Percentiles rank a stretch among this genome's conserved stretches.
phyloP scores from a whole-genome alignment of 2,329 filamentous ascomycete genomes.

The Sarocladiaceae sp. region DNA sequence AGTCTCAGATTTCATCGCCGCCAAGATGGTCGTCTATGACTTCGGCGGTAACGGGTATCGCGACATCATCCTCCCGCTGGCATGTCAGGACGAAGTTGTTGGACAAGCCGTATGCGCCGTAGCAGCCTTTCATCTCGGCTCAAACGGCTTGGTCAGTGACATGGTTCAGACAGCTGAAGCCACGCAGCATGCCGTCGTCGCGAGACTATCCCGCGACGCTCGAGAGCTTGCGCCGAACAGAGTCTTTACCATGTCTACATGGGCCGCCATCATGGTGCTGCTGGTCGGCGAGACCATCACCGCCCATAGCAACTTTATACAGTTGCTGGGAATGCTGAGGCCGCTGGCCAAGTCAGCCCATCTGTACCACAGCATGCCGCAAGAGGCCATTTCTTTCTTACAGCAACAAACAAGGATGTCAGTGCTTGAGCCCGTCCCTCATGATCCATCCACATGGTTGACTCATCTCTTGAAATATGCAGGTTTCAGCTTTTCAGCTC shows the following conservation, averaged over 20 bases:
- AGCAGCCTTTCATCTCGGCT: conserved; percentile 18
- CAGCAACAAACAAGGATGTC: not conserved
- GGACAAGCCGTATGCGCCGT: conserved; percentile 20
- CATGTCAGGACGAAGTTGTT: conserved; percentile 16
- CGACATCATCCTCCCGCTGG: conserved; percentile 15
- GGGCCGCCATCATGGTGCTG: conserved; percentile 16
- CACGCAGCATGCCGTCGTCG: not conserved
- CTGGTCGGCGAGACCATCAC: conserved; percentile 20
- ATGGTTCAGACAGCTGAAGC: conserved; percentile 2
- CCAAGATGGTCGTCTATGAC: conserved; percentile 18
- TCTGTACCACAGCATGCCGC: not conserved
- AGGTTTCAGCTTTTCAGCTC: conserved; percentile 5
- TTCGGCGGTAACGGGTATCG: conserved; percentile 17
- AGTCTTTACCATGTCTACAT: conserved; percentile 1
- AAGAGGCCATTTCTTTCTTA: not conserved
- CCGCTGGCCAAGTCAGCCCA: not conserved
- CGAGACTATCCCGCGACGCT: not conserved
- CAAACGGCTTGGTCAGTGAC: not conserved
- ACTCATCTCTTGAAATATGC: no score
- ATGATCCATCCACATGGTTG: not conserved
- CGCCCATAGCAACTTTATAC: conserved; percentile 17
- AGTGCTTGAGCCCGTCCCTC: not conserved
- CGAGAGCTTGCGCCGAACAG: not conserved
- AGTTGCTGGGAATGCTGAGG: not conserved
- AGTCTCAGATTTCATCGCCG: conserved; percentile 19